Conservation (phyloP, 75 land plant species). For the Sequoiadendron giganteum region DNA sequence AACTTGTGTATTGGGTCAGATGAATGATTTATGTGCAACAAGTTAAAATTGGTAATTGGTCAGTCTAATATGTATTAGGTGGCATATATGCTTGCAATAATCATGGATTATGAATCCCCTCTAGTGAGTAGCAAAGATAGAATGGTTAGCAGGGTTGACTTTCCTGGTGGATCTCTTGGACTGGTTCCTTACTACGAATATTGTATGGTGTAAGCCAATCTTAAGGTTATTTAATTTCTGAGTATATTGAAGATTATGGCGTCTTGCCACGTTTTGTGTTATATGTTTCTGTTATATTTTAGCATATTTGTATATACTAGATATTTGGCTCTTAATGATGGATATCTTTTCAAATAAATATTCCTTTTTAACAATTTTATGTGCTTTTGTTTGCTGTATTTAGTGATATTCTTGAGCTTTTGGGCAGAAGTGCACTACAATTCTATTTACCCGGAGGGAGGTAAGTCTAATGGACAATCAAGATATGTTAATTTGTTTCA, state of each 20-base stretch:
- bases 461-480: constrained; percentile 22
- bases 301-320: neutral
- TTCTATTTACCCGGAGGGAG: constrained; percentile 76
- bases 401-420: constrained; percentile 81
- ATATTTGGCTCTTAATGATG: neutral
- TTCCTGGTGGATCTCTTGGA: no score
- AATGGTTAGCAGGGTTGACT: neutral
- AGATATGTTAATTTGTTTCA: neutral
- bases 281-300: neutral
- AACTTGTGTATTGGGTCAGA: neutral
- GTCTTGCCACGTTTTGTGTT: neutral
- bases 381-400: constrained; percentile 6
- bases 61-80: neutral
- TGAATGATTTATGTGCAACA: neutral
- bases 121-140: neutral
- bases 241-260: neutral
- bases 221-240: neutral
- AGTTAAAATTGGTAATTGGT: neutral
- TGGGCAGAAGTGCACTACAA: constrained; percentile 95
- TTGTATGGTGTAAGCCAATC: neutral
- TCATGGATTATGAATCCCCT: neutral
- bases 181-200: no score
- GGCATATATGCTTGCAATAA: neutral
- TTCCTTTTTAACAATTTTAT: neutral
- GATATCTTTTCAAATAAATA: neutral